phyloP scores from a whole-genome alignment of 768 basidiomycete species.

The Boletellus ananas region DNA sequence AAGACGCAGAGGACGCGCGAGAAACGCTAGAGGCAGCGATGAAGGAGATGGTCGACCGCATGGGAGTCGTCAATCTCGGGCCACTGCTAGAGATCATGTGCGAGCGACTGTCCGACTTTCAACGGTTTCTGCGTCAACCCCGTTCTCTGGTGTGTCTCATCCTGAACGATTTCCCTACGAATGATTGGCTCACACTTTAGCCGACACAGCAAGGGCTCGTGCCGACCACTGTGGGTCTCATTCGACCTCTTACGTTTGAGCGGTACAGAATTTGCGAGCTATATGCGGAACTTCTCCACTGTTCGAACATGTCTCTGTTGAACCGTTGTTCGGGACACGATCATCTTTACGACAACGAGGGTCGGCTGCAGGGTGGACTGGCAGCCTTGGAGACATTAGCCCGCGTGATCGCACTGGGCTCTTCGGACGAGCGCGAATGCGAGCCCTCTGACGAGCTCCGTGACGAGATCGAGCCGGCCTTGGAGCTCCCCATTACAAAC shows the following conservation, averaged over 20 bases:
- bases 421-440: conserved; percentile 49
- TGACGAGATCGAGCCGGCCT: conserved; percentile 56
- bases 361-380: conserved; percentile 84
- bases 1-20: conserved; percentile 54
- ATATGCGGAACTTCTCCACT: conserved; percentile 94
- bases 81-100: conserved; percentile 73
- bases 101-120: conserved; percentile 62
- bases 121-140: conserved; percentile 65
- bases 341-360: conserved; percentile 75
- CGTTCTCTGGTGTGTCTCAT: conserved; percentile 62
- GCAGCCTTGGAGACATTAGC: conserved; percentile 83
- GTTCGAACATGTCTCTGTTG: conserved; percentile 95
- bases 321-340: conserved; percentile 73
- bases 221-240: conserved; percentile 67
- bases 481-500: conserved; percentile 65
- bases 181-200: conserved; percentile 10
- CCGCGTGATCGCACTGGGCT: conserved; percentile 69
- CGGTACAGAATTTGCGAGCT: conserved; percentile 95
- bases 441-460: conserved; percentile 57
- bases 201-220: conserved; percentile 56
- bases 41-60: conserved; percentile 76
- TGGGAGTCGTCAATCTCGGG: conserved; percentile 90
- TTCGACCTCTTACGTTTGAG: conserved; percentile 86
- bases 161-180: not conserved
- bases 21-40: conserved; percentile 67